Evolutionary conservation across 208 protist species (phyloP), one percentile per base, ranked within the genome.

Genomic region (Porcisia hertigi): DNA sequence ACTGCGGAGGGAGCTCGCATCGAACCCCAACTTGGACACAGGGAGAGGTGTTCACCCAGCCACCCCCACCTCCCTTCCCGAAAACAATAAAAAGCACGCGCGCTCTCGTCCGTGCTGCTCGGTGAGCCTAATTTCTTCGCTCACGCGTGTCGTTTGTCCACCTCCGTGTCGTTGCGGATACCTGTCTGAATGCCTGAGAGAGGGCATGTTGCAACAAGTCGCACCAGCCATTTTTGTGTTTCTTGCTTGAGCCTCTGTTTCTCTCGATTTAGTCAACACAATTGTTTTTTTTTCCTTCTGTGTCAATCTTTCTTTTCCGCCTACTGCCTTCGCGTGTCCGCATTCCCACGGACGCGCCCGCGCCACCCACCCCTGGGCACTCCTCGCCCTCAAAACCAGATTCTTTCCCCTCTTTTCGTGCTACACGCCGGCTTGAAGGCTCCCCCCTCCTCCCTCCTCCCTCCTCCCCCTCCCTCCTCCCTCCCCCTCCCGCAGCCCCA

Each of bases 161-260:
- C 55, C 62, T 49, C 39, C 6, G 39, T 67, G 39, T 12, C 20
- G 1, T 52, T 49, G 62, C 8, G 62, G 45, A 49, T 6, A 7
- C 3, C 7, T 18, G 39, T 23, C 1, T 34, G 62, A 36, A 16
- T 49, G 41, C 23, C 36, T 67, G 62, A 49, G 41, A 52, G 7
- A 49, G 45, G 3, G 39, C 23, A 8, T 20, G 23, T 36, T 25
- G 12, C 62, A 36, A 67, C 62, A 52, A 30, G 62, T 25, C 23
- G 23, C 39, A 54, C 43, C 54, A 0, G 34, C 30, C 7, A 36
- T 43, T 54, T 57, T 3, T 41, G 57, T 47, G 73, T 36, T 47
- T 53, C 30, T 52, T 23, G 62, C 25, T 77, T 63, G 23, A 67
- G 8, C 8, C 18, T 64, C 36, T 64, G 60, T 70, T 47, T 81